Evolutionary conservation across 257 asterid species (phyloP), one percentile per base, ranked within the genome.

Genomic region (Ehretia macrophylla): DNA sequence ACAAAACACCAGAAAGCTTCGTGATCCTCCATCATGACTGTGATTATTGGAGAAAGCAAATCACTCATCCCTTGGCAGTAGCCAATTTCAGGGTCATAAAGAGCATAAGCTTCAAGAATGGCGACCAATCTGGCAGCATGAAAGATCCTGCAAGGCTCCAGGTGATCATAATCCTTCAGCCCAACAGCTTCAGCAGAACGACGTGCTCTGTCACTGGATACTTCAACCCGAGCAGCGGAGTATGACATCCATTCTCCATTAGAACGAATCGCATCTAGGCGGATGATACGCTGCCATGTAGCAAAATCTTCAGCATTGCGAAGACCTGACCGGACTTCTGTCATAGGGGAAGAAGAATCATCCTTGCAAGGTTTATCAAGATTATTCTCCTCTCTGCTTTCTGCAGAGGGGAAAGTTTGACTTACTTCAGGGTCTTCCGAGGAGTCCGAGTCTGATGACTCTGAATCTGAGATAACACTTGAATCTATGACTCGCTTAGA

Each of bases 41-140:
- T 56, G 39, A 87, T 73, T 64, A 90, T 85, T 10, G 98, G 98
- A 59, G 96, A 85, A 2, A 87, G 89, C 32, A 90, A 64, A 79
- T 90, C 98, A 40, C 98, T 90, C 98, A 90, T 90, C 46, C 98
- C 98, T 68, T 90, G 98, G 76, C 98, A 90, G 65, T 90, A 90
- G 21, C 98, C 98, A 45, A 87, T 85, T 74, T 87, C 98, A 1
- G 94, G 82, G 68, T 87, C 98, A 19, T 81, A 77, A 9, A 90
- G 77, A 0, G 98, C 89, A 16, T 90, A 90, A n/a, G 96, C 98
- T 81, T 90, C 98, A 8, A 90, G 94, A 53, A 90, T 78, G 75
- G 95, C 88, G 20, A 90, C 96, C 51, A 90, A 60, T 32, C 98
- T 90, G 44, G 94, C 77, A 42, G 98, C 96, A n/a, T 90, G 98